Conservation (phyloP, 2,329 filamentous ascomycete species). For the Aspergillus sergii region DNA sequence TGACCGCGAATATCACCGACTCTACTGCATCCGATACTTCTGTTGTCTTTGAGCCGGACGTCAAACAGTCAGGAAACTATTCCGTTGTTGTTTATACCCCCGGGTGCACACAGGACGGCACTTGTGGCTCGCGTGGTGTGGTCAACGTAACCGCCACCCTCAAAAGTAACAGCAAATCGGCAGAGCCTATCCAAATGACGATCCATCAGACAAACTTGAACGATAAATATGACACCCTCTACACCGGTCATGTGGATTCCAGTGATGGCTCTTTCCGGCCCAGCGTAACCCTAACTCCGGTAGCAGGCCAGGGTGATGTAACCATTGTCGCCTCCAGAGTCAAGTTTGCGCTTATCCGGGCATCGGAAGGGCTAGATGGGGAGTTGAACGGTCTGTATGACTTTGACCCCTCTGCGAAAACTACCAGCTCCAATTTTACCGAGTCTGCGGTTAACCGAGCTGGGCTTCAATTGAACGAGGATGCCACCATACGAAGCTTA, state of each 20-base stretch:
- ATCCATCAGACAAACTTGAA: conserved; percentile 92
- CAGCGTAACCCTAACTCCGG: conserved; percentile 74
- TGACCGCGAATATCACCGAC: conserved; percentile 68
- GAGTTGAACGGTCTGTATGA: conserved; percentile 90
- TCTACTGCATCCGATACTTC: conserved; percentile 61
- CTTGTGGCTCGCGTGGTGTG: conserved; percentile 74
- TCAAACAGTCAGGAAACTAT: conserved; percentile 89
- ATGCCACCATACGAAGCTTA: conserved; percentile 73
- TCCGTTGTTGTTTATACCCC: conserved; percentile 89
- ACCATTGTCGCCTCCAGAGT: conserved; percentile 89
- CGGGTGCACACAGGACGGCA: conserved; percentile 78
- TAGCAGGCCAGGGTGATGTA: conserved; percentile 61
- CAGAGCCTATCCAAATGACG: conserved; percentile 58
- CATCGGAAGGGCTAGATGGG: conserved; percentile 68
- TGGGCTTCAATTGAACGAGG: conserved; percentile 67
- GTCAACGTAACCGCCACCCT: conserved; percentile 80
- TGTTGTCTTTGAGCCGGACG: conserved; percentile 73
- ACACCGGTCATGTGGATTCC: conserved; percentile 80
- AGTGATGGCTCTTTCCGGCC: conserved; percentile 74
- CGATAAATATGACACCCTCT: conserved; percentile 95
- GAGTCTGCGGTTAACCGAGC: conserved; percentile 76
- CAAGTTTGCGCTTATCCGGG: conserved; percentile 65
- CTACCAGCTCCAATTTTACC: conserved; percentile 64
- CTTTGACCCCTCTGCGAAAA: conserved; percentile 67
- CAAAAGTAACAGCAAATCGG: conserved; percentile 50